These are phyloP conservation scores for Triticum timopheevii DNA, from an alignment of 176 grass and related monocot genomes.

Conservation along the genomic window DNA sequence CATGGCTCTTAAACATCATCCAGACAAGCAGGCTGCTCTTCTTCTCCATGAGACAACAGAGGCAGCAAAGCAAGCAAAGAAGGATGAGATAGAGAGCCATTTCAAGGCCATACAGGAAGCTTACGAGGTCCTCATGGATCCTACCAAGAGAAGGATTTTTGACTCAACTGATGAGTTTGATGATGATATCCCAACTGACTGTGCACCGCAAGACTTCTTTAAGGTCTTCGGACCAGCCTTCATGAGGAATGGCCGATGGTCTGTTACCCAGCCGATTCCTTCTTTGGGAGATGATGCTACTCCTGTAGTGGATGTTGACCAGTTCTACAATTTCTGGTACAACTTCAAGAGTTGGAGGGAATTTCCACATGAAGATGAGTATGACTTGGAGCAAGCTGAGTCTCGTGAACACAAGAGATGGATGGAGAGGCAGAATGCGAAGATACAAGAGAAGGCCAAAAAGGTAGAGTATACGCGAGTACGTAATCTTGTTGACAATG, in stretches of 20 bases:
- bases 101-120: constrained; percentile 94
- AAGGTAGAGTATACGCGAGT: constrained; percentile 75
- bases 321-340: constrained; percentile 98
- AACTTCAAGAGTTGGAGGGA: constrained; percentile 96
- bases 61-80: constrained; percentile 81
- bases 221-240: constrained; percentile 96
- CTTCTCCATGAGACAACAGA: constrained; percentile 77
- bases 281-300: constrained; percentile 77
- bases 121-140: constrained; percentile 93
- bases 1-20: constrained; percentile 93
- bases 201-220: constrained; percentile 91
- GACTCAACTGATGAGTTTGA: constrained; percentile 99
- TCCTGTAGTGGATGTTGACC: constrained; percentile 67
- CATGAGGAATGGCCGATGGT: constrained; percentile 95
- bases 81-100: constrained; percentile 95
- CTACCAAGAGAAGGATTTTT: constrained; percentile 89
- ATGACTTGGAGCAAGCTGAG: constrained; percentile 96
- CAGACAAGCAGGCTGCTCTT: constrained; percentile 86
- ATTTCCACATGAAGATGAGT: constrained; percentile 88
- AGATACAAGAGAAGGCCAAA: constrained; percentile 87
- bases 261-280: constrained; percentile 73
- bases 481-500: constrained; percentile 85
- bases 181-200: constrained; percentile 96
- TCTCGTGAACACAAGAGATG: constrained; percentile 97
- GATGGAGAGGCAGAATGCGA: constrained; percentile 97